Evolutionary conservation across 305 asterid species (phyloP), one percentile per base, ranked within the genome.

Genomic region (Plantago rigida): DNA sequence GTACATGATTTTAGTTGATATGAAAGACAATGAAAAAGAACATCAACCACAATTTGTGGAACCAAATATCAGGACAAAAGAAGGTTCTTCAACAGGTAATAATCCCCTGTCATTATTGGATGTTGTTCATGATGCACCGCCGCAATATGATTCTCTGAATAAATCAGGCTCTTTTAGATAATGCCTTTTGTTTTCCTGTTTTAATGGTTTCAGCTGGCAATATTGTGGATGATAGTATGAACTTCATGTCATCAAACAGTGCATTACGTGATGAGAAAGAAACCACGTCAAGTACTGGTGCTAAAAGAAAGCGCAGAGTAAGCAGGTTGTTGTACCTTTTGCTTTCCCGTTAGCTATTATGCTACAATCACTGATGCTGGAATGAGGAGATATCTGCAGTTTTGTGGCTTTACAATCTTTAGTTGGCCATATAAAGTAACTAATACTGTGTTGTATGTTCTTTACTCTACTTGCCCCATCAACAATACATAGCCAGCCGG

Each of bases 221-320:
- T 48, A 46, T 56, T 71, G 64, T 51, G 59, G 66, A 53, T 17
- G 54, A 56, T 60, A 73, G 69, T 29, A 68, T 64, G 57, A 76
- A 75, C 68, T 66, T 41, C 44, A 64, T 60, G 47, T 67, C 84
- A 62, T 64, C 53, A 55, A 73, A 75, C 67, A 66, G 65, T 66
- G 28, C 24, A 69, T 51, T 45, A 19, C 64, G 73, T 52, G 82
- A 76, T 64, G 72, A 63, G 67, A 71, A 73, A 19, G 80, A 66
- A 65, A 63, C 71, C 51, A 51, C 57, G 63, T 54, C 68, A 67
- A 69, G 62, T 59, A 55, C 77, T 66, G 76, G 83, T 70, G 69
- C 75, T 60, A 92, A 89, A 81, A 83, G 95, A 81, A 89, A 85
- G 85, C 77, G 56, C 45, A 73, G 72, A 71, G 83, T 71, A 60